Percentiles rank a stretch among this genome's conserved stretches.
phyloP scores from a whole-genome alignment of 2,329 filamentous ascomycete genomes.

The Penicillium oxalicum region DNA sequence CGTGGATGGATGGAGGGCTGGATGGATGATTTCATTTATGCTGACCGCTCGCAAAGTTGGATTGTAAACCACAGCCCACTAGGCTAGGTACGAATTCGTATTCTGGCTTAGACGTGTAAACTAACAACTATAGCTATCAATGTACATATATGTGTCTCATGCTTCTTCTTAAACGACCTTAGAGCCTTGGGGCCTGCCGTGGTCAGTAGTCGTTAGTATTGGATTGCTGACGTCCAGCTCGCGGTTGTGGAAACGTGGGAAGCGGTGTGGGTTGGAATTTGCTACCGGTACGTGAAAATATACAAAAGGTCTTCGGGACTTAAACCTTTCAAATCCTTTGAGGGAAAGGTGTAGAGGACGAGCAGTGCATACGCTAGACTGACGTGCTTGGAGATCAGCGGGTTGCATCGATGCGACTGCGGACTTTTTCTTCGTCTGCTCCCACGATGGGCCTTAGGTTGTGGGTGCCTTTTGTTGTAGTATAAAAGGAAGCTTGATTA shows the following conservation, averaged over 20 bases:
- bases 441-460: background rate
- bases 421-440: background rate
- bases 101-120: slow-evolving; percentile 2
- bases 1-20: background rate
- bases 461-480: no score
- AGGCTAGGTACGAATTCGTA: slow-evolving; percentile 4
- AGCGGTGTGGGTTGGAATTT: no score
- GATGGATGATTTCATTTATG: slow-evolving; percentile 7
- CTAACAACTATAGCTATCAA: background rate
- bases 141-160: no score
- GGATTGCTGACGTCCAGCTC: no score
- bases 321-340: background rate
- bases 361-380: background rate
- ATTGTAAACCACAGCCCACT: slow-evolving; percentile 2
- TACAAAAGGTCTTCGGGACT: no score
- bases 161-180: no score
- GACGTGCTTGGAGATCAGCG: background rate
- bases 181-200: no score
- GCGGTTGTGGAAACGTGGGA: no score
- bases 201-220: no score
- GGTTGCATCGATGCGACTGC: background rate
- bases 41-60: slow-evolving; percentile 6
- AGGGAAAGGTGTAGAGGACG: background rate
- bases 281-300: no score
- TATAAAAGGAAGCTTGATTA: background rate